Evolutionary conservation across 345 rosid species (phyloP).

Genomic region (Garcia nutans): DNA sequence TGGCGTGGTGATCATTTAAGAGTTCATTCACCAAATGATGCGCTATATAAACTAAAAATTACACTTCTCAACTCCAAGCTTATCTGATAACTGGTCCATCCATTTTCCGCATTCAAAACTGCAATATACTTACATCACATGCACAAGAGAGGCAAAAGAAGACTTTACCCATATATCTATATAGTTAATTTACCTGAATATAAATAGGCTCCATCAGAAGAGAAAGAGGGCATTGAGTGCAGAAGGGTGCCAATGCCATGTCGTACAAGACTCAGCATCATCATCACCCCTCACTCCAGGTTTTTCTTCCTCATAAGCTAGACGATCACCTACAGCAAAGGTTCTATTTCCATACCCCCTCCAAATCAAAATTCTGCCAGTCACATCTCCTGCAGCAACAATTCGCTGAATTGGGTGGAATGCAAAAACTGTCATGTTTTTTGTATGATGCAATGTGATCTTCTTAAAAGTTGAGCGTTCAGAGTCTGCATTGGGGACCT

Average conservation of each 20-base stretch:
- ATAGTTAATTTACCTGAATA: slow-evolving; percentile 62
- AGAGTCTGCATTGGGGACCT: slow-evolving; percentile 55
- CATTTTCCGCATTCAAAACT: not conserved
- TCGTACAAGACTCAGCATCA: slow-evolving; percentile 92
- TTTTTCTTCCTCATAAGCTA: slow-evolving; percentile 53
- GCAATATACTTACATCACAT: not conserved
- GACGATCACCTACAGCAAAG: slow-evolving; percentile 34
- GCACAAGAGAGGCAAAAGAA: not conserved
- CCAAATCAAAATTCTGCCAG: slow-evolving; percentile 92
- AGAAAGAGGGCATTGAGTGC: slow-evolving; percentile 70
- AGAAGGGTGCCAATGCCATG: slow-evolving; percentile 92
- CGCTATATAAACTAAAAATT: not conserved
- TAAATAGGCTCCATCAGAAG: slow-evolving; percentile 89
- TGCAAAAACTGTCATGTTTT: slow-evolving; percentile 58
- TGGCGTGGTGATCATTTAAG: not conserved
- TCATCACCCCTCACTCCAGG: slow-evolving; percentile 89
- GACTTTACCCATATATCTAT: not conserved
- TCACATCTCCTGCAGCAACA: slow-evolving; percentile 85
- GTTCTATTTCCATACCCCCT: slow-evolving; percentile 70
- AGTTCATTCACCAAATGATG: not conserved
- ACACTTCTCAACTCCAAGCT: not conserved
- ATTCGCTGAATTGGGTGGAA: slow-evolving; percentile 81
- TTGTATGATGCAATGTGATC: slow-evolving; percentile 81
- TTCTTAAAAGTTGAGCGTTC: slow-evolving; percentile 44
- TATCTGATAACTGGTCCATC: slow-evolving; percentile 4